phyloP scores from a whole-genome alignment of 2,329 filamentous ascomycete species.

The Macrophomina phaseolina region DNA sequence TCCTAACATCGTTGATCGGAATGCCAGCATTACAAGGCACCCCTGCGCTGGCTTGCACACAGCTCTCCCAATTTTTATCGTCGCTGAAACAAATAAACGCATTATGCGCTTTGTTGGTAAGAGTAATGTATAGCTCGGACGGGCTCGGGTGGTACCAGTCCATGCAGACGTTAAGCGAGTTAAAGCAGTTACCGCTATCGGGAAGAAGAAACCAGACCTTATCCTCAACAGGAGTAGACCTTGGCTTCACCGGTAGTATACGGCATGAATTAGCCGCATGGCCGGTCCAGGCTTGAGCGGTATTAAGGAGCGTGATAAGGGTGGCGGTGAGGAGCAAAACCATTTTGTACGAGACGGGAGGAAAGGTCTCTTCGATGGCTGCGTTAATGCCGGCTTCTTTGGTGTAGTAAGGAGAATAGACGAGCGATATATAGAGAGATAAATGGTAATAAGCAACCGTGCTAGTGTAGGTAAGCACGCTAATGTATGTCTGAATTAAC shows the following conservation, averaged over 20 bases:
- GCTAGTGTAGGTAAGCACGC: too few relatives aligned
- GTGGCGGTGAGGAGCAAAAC: not conserved
- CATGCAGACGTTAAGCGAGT: not conserved
- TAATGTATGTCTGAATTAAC: too few relatives aligned
- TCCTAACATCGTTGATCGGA: not conserved
- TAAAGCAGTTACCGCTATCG: not conserved
- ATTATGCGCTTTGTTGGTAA: not conserved
- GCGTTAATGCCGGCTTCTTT: too few relatives aligned
- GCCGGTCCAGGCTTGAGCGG: not conserved
- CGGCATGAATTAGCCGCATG: not conserved
- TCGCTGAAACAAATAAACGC: not conserved
- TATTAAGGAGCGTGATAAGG: not conserved
- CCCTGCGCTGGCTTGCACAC: not conserved
- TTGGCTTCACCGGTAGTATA: not conserved
- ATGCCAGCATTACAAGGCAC: constrained; percentile 2
- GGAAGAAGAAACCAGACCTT: not conserved
- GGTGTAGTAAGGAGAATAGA: not conserved
- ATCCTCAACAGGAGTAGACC: not conserved
- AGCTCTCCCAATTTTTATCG: not conserved
- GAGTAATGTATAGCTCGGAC: not conserved
- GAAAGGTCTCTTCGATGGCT: too few relatives aligned
- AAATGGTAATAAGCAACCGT: not conserved
- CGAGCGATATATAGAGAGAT: not conserved
- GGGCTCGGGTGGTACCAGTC: not conserved
- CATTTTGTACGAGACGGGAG: not conserved